These are phyloP conservation scores for Macadamia tetraphylla DNA, from an alignment of 164 flowering plant species.

Conservation along the genomic window DNA sequence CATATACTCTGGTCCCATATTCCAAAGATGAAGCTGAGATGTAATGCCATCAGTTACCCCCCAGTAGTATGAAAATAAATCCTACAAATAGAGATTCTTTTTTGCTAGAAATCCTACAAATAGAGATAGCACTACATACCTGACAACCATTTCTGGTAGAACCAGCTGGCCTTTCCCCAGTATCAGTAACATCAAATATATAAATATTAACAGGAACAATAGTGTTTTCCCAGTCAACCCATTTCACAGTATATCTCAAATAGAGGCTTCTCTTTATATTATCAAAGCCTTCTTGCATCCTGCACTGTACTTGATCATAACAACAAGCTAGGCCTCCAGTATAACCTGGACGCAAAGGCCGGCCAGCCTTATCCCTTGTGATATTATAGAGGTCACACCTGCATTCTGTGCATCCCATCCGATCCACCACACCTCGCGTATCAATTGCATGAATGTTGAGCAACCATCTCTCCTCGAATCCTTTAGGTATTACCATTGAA, in stretches of 20 bases:
- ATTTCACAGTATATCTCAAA: constrained; percentile 69
- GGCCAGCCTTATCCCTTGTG: constrained; percentile 45
- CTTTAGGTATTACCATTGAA: constrained; percentile 50
- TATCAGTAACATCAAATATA: constrained; percentile 81
- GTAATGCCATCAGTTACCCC: neutral
- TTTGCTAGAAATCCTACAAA: too few relatives aligned
- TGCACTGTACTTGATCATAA: constrained; percentile 62
- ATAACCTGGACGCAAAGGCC: constrained; percentile 43
- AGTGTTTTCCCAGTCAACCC: constrained; percentile 66
- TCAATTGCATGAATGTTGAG: constrained; percentile 90
- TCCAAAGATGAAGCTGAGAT: neutral
- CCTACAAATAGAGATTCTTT: too few relatives aligned
- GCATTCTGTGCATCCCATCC: constrained; percentile 82
- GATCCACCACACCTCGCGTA: constrained; percentile 74
- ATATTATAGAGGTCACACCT: constrained; percentile 75
- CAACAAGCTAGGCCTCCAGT: constrained; percentile 75
- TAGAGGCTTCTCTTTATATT: constrained; percentile 45
- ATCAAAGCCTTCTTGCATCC: constrained; percentile 37
- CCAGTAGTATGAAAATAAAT: neutral
- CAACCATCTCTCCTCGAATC: constrained; percentile 73
- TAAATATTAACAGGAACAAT: constrained; percentile 75
- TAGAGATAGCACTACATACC: constrained; percentile 27
- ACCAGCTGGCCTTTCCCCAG: constrained; percentile 27
- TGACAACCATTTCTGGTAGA: constrained; percentile 38
- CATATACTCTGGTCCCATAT: neutral